Evolutionary conservation across 768 basidiomycete genomes (phyloP).

Genomic region (Mycena belliarum): DNA sequence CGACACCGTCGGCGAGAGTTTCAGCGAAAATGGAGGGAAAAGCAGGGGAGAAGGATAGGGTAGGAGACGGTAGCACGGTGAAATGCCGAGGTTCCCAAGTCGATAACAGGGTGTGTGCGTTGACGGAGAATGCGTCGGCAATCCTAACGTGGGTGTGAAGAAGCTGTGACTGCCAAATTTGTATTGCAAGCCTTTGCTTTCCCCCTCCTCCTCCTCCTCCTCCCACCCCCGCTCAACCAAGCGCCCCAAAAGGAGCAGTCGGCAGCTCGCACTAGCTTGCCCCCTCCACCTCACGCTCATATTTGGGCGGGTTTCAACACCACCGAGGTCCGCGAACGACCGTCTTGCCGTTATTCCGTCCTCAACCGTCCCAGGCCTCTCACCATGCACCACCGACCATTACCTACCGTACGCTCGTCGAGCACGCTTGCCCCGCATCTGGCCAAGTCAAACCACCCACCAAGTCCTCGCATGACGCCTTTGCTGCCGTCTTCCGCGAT

Average conservation of each 20-base stretch:
- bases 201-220: background rate
- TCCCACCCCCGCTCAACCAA: background rate
- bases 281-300: background rate
- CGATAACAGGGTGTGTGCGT: background rate
- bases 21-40: no score
- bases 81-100: background rate
- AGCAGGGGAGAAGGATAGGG: no score
- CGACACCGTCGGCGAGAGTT: no score
- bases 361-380: background rate
- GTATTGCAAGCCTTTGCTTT: background rate
- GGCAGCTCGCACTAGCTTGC: conserved; percentile 1
- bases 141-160: background rate
- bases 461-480: conserved; percentile 48
- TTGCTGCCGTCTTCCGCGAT: conserved; percentile 51
- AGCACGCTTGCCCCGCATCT: conserved; percentile 34
- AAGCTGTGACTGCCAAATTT: background rate
- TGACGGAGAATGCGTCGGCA: background rate
- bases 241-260: conserved; percentile 3
- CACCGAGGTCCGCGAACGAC: background rate
- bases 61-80: background rate
- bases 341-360: conserved; percentile 6
- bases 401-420: conserved; percentile 57
- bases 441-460: conserved; percentile 10
- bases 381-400: conserved; percentile 65
- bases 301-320: conserved; percentile 12